Evolutionary conservation across 1,139 yeast genomes (phyloP), one percentile per base, ranked within the genome.

Genomic region (Saccharomyces hybrid): DNA sequence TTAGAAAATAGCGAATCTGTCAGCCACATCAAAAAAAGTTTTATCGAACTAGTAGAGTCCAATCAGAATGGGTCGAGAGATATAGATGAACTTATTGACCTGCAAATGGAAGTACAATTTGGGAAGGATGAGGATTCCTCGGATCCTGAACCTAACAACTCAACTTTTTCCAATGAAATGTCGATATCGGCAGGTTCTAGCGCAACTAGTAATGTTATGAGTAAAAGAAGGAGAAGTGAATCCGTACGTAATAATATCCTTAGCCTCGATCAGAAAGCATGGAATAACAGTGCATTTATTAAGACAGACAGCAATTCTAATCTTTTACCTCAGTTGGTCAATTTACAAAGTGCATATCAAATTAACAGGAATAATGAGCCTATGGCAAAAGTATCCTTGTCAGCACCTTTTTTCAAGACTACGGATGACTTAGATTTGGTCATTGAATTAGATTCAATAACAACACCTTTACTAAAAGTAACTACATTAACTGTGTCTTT

Each of bases 341-440:
- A 66, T 49, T 49, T 68, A 25, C 73, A 71, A 60, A 68, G 67
- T 4, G 70, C 67, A 30, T 74, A 67, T 58, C 59, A 69, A 23
- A 69, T 74, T 3, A 71, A 69, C 49, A 61, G 71, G 56, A 65
- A 71, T 53, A 70, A 73, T 1, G 59, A 67, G 54, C 56, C 62
- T 5, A 63, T 73, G 6, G 66, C 74, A 5, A 65, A 63, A 16
- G 48, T 74, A 26, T 55, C 61, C 1, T 64, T 73, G 38, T 70
- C 75, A 3, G 77, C 78, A 58, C 75, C 79, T 0, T 75, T 75
- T 56, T 81, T 75, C 60, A 78, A 77, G 53, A 60, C 77, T 9
- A 81, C 83, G 1, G 84, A 81, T 42, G 79, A 78, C 54, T 70
- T 80, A 8, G 73, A 73, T 55, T 69, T 78, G 48, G 64, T 70